These are phyloP conservation scores for Aspergillus caelatus DNA, from an alignment of 2,329 filamentous ascomycete species.

Conservation along the genomic window DNA sequence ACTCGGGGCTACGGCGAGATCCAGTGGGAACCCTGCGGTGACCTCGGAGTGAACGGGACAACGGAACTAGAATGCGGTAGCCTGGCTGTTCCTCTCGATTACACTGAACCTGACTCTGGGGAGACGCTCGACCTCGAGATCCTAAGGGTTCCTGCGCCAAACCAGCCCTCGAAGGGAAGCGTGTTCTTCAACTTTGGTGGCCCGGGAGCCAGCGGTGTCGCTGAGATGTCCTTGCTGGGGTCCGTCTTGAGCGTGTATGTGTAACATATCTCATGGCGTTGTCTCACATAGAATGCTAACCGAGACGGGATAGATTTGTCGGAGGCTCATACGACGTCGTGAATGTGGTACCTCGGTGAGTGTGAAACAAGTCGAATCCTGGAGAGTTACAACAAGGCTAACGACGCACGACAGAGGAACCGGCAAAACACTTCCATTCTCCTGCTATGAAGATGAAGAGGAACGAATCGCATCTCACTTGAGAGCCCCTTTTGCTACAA, in stretches of 20 bases:
- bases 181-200: constrained; percentile 39
- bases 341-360: too few relatives aligned
- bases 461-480: too few relatives aligned
- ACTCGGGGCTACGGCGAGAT: background rate
- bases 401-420: background rate
- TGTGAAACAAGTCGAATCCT: too few relatives aligned
- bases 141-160: constrained; percentile 29
- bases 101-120: constrained; percentile 25
- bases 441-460: background rate
- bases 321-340: too few relatives aligned
- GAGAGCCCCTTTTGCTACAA: too few relatives aligned
- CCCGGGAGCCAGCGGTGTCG: constrained; percentile 25
- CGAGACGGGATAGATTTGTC: too few relatives aligned
- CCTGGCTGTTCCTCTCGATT: constrained; percentile 40
- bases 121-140: constrained; percentile 30
- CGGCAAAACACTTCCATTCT: constrained; percentile 1
- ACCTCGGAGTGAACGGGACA: background rate
- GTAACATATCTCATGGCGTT: too few relatives aligned
- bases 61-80: constrained; percentile 30
- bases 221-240: background rate
- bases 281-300: too few relatives aligned
- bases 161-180: constrained; percentile 32
- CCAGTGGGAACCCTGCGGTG: background rate
- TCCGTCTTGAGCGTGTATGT: too few relatives aligned
- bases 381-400: too few relatives aligned